Evolutionary conservation across 192 early-diverging fungal genomes (phyloP).

Genomic region (Backusella tarrabulga): DNA sequence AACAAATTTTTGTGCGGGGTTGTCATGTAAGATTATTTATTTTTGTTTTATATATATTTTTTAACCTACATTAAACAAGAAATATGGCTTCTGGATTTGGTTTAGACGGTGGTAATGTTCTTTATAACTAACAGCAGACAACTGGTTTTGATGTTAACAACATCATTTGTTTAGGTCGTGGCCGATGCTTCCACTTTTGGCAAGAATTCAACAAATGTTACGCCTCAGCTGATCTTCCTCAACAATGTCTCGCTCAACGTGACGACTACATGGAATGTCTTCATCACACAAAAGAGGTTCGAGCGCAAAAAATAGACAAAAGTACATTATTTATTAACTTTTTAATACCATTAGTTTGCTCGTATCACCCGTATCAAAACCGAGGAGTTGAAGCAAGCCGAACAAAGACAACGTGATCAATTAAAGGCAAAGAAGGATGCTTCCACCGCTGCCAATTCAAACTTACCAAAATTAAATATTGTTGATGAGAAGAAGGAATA

Average conservation of each 20-base stretch:
- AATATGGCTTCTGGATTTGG: slow-evolving; percentile 28
- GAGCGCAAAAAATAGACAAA: neutral
- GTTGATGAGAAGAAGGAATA: slow-evolving; percentile 41
- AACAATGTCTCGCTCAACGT: slow-evolving; percentile 76
- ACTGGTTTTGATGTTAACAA: neutral
- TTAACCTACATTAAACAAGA: slow-evolving; percentile 11
- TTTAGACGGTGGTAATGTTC: slow-evolving; percentile 25
- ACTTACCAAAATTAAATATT: slow-evolving; percentile 51
- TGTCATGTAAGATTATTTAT: slow-evolving; percentile 9
- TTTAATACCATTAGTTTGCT: slow-evolving; percentile 39
- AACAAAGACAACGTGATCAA: slow-evolving; percentile 43
- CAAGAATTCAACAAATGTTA: slow-evolving; percentile 97
- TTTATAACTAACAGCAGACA: neutral
- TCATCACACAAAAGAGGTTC: slow-evolving; percentile 93
- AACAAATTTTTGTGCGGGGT: neutral
- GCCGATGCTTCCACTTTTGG: slow-evolving; percentile 96
- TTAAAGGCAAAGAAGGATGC: slow-evolving; percentile 45
- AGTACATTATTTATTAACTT: neutral
- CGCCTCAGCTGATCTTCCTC: slow-evolving; percentile 73
- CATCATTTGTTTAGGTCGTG: slow-evolving; percentile 48
- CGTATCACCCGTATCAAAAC: slow-evolving; percentile 51
- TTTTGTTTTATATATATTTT: slow-evolving; percentile 6
- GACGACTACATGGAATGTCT: slow-evolving; percentile 98
- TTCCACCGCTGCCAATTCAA: slow-evolving; percentile 48
- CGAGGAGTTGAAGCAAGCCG: slow-evolving; percentile 51